Conservation (phyloP, 202 grass and related monocot genomes). For the Carex sylvatica region DNA sequence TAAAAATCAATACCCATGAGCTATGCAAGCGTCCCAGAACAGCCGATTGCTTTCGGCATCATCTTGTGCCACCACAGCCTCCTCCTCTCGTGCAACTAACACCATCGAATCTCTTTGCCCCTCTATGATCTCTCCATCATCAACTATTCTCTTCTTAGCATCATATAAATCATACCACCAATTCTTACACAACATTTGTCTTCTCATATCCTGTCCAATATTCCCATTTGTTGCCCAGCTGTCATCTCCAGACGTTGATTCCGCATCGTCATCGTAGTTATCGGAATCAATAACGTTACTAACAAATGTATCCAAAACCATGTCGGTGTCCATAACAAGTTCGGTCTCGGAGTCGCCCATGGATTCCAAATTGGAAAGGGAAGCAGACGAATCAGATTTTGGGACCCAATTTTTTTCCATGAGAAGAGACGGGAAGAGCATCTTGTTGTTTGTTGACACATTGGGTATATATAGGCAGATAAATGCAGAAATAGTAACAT, state of each 20-base stretch:
- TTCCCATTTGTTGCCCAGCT: not conserved
- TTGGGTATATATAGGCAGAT: not conserved
- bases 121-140: not conserved
- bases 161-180: constrained; percentile 18
- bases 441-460: not conserved
- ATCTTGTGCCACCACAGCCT: not conserved
- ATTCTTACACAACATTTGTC: not conserved
- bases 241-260: constrained; percentile 35
- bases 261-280: constrained; percentile 29
- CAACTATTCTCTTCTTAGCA: constrained; percentile 9
- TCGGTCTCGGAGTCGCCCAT: constrained; percentile 45
- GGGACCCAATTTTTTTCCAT: not conserved
- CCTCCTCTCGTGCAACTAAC: not conserved
- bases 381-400: not conserved
- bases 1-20: constrained; percentile 38
- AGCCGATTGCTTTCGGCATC: constrained; percentile 38
- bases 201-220: not conserved
- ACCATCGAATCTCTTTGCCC: not conserved
- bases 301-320: not conserved
- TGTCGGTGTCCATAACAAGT: not conserved
- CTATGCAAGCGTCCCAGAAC: constrained; percentile 62
- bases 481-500: not conserved
- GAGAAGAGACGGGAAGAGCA: not conserved
- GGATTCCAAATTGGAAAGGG: constrained; percentile 17
- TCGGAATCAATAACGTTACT: not conserved